These are phyloP conservation scores for Thelephora terrestris DNA, from an alignment of 1,284 basidiomycete species.

Conservation along the genomic window DNA sequence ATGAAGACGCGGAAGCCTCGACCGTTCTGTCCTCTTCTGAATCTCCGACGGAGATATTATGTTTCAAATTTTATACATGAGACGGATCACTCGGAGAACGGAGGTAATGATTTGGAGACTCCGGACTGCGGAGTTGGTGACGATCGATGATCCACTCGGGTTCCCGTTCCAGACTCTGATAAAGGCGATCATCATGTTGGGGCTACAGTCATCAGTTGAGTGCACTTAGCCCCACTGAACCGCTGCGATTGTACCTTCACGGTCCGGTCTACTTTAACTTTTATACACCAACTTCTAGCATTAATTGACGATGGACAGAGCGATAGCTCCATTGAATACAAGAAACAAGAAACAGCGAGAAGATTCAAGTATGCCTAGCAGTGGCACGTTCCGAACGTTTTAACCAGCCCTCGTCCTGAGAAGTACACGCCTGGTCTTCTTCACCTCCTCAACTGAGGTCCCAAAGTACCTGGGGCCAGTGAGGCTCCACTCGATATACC, in stretches of 20 bases:
- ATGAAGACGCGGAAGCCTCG: conserved; percentile 32
- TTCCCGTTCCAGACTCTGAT: conserved; percentile 28
- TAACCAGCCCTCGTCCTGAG: conserved; percentile 4
- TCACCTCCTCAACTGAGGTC: conserved; percentile 15
- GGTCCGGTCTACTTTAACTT: no score
- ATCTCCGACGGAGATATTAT: conserved; percentile 24
- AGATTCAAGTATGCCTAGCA: conserved; percentile 8
- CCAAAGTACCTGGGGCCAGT: conserved; percentile 29
- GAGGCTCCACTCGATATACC: conserved; percentile 32
- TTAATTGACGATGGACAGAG: no score
- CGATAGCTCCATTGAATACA: no score
- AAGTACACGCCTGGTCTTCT: conserved; percentile 16
- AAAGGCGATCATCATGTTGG: conserved; percentile 29
- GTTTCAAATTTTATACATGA: conserved; percentile 16
- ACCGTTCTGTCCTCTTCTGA: conserved; percentile 29
- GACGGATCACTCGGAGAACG: conserved; percentile 34
- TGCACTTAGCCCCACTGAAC: no score
- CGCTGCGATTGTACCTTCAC: no score
- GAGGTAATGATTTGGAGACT: conserved; percentile 26
- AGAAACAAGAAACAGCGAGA: neutral
- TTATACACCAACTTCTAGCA: no score
- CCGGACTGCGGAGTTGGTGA: conserved; percentile 25
- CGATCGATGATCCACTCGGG: conserved; percentile 30
- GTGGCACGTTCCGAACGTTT: conserved; percentile 7
- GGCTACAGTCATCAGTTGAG: conserved; percentile 30